Evolutionary conservation across 495 filamentous ascomycete genomes (phyloP).

Genomic region (Pyrenopolyporus hunteri): DNA sequence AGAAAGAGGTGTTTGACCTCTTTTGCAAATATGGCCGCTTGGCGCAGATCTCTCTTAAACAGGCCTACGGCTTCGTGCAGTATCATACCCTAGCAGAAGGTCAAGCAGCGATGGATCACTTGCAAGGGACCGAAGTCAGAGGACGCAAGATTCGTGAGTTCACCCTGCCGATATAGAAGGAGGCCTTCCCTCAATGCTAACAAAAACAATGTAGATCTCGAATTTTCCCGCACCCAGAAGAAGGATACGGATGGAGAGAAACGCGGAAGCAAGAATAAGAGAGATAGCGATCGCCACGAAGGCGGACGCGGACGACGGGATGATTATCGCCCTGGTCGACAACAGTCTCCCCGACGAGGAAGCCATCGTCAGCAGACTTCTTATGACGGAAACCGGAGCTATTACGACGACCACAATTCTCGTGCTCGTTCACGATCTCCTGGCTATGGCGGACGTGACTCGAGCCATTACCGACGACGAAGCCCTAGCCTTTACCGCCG

Average conservation of each 20-base stretch:
- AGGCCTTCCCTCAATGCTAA: constrained; percentile 16
- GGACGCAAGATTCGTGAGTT: constrained; percentile 91
- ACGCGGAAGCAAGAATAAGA: constrained; percentile 42
- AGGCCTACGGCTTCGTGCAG: constrained; percentile 96
- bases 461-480: constrained; percentile 60
- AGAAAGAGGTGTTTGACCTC: constrained; percentile 88
- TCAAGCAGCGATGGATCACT: constrained; percentile 69
- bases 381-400: constrained; percentile 50
- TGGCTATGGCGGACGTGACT: constrained; percentile 53
- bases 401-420: constrained; percentile 46
- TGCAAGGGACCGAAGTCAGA: constrained; percentile 78
- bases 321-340: constrained; percentile 68
- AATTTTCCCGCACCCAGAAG: constrained; percentile 88
- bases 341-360: constrained; percentile 55
- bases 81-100: constrained; percentile 80
- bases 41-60: constrained; percentile 95
- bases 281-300: constrained; percentile 53
- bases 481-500: constrained; percentile 68
- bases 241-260: constrained; percentile 64
- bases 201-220: constrained; percentile 73
- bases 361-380: constrained; percentile 47
- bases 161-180: background rate
- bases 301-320: constrained; percentile 62
- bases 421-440: constrained; percentile 74
- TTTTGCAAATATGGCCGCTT: constrained; percentile 87